These are phyloP conservation scores for Ceratocystis lukuohia DNA, from an alignment of 2,329 filamentous ascomycete species.

Conservation along the genomic window DNA sequence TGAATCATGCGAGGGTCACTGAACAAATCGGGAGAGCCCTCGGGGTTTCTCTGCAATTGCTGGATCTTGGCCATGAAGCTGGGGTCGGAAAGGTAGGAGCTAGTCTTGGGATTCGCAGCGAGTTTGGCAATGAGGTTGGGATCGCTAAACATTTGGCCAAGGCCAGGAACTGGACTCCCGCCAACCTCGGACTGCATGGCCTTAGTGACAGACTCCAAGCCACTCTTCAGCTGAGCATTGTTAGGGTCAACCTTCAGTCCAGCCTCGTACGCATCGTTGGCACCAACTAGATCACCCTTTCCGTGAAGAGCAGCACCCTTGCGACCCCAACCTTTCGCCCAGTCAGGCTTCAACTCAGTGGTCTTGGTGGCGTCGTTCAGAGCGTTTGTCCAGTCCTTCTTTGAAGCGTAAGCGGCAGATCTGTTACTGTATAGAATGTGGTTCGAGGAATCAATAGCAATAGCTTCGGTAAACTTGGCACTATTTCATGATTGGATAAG, in stretches of 20 bases:
- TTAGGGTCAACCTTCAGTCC: slow-evolving; percentile 84
- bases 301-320: slow-evolving; percentile 89
- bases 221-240: slow-evolving; percentile 87
- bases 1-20: slow-evolving; percentile 84
- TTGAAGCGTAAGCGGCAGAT: slow-evolving; percentile 75
- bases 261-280: slow-evolving; percentile 81
- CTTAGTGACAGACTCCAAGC: slow-evolving; percentile 69
- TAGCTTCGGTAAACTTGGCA: slow-evolving; percentile 88
- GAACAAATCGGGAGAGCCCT: slow-evolving; percentile 65
- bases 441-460: slow-evolving; percentile 73
- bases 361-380: slow-evolving; percentile 86
- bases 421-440: slow-evolving; percentile 98
- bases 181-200: slow-evolving; percentile 56
- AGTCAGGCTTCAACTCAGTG: slow-evolving; percentile 89
- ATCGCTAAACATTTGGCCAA: slow-evolving; percentile 92
- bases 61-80: slow-evolving; percentile 86
- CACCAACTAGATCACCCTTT: slow-evolving; percentile 67
- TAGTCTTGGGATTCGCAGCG: slow-evolving; percentile 87
- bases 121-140: slow-evolving; percentile 83
- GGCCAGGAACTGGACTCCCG: slow-evolving; percentile 47
- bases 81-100: slow-evolving; percentile 62
- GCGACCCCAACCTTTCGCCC: slow-evolving; percentile 90
- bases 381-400: slow-evolving; percentile 75
- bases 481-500: slow-evolving; percentile 32
- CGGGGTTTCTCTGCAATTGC: slow-evolving; percentile 66